Conservation (phyloP, 2,329 filamentous ascomycete species). For the Helicocarpus griseus region DNA sequence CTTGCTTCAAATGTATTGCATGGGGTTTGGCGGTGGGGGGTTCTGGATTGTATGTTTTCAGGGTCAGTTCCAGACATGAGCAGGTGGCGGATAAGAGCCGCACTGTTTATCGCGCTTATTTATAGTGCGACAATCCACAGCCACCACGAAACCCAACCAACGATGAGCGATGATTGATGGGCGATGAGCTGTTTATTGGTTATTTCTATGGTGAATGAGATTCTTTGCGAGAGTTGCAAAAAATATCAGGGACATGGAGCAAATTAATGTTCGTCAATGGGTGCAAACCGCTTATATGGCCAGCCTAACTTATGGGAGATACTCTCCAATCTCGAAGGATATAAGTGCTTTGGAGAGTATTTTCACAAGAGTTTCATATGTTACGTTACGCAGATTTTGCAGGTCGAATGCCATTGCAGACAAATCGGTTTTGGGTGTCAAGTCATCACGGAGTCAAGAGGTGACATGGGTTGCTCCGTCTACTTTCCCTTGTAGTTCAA, state of each 20-base stretch:
- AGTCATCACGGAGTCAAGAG: neutral
- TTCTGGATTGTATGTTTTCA: neutral
- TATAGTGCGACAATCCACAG: neutral
- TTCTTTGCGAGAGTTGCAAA: too few relatives aligned
- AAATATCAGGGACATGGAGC: too few relatives aligned
- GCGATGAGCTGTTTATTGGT: too few relatives aligned
- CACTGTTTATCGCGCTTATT: neutral
- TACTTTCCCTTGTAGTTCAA: slow-evolving; percentile 2
- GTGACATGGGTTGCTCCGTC: neutral
- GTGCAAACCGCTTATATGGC: too few relatives aligned
- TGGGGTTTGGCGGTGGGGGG: neutral
- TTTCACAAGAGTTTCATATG: too few relatives aligned
- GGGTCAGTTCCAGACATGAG: neutral
- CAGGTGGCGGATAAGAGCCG: neutral
- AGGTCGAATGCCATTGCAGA: neutral
- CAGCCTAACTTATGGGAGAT: too few relatives aligned
- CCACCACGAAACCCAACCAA: neutral
- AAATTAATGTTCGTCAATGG: too few relatives aligned
- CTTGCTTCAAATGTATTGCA: too few relatives aligned
- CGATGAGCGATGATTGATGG: too few relatives aligned
- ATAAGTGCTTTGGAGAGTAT: too few relatives aligned
- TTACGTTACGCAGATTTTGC: neutral
- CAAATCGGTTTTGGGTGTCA: neutral
- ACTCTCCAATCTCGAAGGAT: too few relatives aligned
- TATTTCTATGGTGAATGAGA: too few relatives aligned